Conservation (phyloP, 306 rosid genomes). For the Sophora flavescens region DNA sequence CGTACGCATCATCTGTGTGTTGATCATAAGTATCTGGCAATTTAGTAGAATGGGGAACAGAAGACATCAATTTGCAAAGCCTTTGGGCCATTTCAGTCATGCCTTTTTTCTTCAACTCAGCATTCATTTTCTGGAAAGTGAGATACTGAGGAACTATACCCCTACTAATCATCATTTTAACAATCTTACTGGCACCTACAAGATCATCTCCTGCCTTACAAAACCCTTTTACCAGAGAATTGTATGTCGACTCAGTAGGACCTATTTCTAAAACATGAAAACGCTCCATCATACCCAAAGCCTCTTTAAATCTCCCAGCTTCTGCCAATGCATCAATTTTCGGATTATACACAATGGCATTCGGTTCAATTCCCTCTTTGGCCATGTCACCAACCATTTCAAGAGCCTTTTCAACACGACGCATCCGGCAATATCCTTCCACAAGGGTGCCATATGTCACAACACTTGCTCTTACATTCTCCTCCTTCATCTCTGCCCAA, state of each 20-base stretch:
- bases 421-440: conserved; percentile 91
- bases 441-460: conserved; percentile 95
- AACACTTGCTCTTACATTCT: conserved; percentile 73
- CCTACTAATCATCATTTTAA: conserved; percentile 83
- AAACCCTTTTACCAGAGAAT: conserved; percentile 82
- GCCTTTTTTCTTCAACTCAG: conserved; percentile 67
- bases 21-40: conserved; percentile 71
- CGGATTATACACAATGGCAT: conserved; percentile 83
- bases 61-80: conserved; percentile 73
- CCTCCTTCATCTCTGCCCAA: conserved; percentile 83
- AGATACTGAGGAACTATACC: conserved; percentile 87
- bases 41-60: conserved; percentile 73
- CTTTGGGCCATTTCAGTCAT: conserved; percentile 70
- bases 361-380: conserved; percentile 72
- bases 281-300: conserved; percentile 83
- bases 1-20: conserved; percentile 54
- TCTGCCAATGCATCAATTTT: conserved; percentile 87
- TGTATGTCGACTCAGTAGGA: conserved; percentile 85
- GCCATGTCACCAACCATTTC: conserved; percentile 79
- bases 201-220: conserved; percentile 90
- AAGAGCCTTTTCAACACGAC: conserved; percentile 70
- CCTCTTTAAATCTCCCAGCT: conserved; percentile 84
- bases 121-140: conserved; percentile 74
- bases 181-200: conserved; percentile 81
- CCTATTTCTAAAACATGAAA: conserved; percentile 76